phyloP scores from a whole-genome alignment of 331 rosid genomes.

The Rhamnella rubrinervis region DNA sequence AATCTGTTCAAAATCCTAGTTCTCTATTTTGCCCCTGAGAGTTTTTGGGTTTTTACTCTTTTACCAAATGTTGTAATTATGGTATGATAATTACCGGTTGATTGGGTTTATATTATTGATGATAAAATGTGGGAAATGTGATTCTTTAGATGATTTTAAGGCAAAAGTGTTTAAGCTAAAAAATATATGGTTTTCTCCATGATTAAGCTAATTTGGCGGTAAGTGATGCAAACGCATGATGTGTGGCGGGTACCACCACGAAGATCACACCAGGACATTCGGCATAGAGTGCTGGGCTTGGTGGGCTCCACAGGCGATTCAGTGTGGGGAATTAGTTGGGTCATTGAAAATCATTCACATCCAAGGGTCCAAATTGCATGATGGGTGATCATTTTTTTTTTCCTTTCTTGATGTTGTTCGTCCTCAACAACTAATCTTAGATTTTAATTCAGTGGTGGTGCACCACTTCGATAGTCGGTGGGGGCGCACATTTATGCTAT shows the following conservation, averaged over 20 bases:
- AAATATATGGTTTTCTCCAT: too few species aligned
- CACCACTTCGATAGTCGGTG: constrained; percentile 17
- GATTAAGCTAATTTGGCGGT: not conserved
- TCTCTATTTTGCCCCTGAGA: not conserved
- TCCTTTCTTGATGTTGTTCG: not conserved
- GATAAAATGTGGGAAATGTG: constrained; percentile 5
- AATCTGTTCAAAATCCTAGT: not conserved
- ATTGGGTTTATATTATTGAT: constrained; percentile 20
- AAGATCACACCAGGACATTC: too few species aligned
- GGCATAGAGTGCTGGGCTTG: not conserved
- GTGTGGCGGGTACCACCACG: too few species aligned
- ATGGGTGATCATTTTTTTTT: not conserved
- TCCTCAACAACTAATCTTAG: not conserved
- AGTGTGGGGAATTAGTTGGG: not conserved
- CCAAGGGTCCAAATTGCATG: constrained; percentile 14
- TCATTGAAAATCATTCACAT: constrained; percentile 15
- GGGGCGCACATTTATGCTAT: not conserved
- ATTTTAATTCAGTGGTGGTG: not conserved
- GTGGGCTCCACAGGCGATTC: constrained; percentile 13
- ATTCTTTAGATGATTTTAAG: constrained; percentile 20
- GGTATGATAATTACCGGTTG: constrained; percentile 14
- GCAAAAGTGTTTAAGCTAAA: not conserved
- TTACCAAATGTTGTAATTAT: constrained; percentile 8
- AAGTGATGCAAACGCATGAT: not conserved
- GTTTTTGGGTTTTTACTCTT: not conserved